A percentile compares a stretch with the other conserved stretches of the same genome.
phyloP scores from a whole-genome alignment of 1,284 basidiomycete species.

The Ceratobasidium theobromae region DNA sequence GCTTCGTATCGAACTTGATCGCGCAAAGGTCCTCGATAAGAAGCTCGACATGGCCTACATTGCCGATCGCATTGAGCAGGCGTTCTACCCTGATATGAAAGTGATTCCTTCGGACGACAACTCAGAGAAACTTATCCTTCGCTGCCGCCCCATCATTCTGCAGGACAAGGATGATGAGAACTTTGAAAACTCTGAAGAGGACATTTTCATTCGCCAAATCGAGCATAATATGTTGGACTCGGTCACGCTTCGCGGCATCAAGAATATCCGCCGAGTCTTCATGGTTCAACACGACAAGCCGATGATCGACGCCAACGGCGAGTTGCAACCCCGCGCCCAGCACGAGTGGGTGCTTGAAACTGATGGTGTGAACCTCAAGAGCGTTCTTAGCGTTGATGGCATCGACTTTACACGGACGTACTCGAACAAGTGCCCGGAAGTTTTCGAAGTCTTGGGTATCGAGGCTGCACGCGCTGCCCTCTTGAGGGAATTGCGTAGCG shows the following conservation, averaged over 20 bases:
- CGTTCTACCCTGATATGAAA: slow-evolving; percentile 95
- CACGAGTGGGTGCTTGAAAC: slow-evolving; percentile 98
- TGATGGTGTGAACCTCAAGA: slow-evolving; percentile 92
- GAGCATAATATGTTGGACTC: slow-evolving; percentile 96
- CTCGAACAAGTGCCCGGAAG: slow-evolving; percentile 96
- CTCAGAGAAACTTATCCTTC: slow-evolving; percentile 95
- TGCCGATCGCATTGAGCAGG: slow-evolving; percentile 89
- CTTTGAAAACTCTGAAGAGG: slow-evolving; percentile 78
- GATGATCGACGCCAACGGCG: slow-evolving; percentile 63
- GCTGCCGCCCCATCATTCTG: slow-evolving; percentile 90
- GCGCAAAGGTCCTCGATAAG: slow-evolving; percentile 97
- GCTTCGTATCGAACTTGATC: slow-evolving; percentile 93
- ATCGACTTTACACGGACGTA: slow-evolving; percentile 92
- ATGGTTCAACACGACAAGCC: slow-evolving; percentile 87
- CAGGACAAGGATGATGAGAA: slow-evolving; percentile 90
- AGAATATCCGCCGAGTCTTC: slow-evolving; percentile 91
- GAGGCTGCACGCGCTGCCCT: slow-evolving; percentile 95
- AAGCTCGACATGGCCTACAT: slow-evolving; percentile 96
- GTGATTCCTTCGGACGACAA: slow-evolving; percentile 99
- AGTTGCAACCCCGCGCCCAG: slow-evolving; percentile 54
- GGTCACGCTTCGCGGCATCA: slow-evolving; percentile 93
- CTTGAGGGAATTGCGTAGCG: slow-evolving; percentile 87
- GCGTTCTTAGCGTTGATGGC: slow-evolving; percentile 92
- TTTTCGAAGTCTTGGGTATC: slow-evolving; percentile 96
- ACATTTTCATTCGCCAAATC: slow-evolving; percentile 93